Evolutionary conservation across 148 eudicot species (phyloP), one percentile per base, ranked within the genome.

Genomic region (Silene conica): DNA sequence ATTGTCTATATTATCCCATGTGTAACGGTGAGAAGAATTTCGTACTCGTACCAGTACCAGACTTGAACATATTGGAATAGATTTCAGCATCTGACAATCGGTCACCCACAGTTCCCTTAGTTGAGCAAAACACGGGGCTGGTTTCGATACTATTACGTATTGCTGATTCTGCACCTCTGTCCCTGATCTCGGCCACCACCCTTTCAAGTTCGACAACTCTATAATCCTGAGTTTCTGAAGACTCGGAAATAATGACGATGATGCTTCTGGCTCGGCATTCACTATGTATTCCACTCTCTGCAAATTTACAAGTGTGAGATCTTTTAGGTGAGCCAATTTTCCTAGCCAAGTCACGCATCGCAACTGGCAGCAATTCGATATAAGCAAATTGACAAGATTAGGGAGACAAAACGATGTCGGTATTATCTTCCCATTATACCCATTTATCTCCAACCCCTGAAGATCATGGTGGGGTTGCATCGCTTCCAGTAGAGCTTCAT

Each of bases 401-500:
- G 80, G 80, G 15, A 82, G 74, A 28, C 13, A 19, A 8, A 22
- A 19, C 75, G 73, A 5, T 59, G 26, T 59, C 26, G 63, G 63
- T 28, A 59, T 0, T 19, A 8, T 59, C 4, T 19, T 28, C 22
- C 63, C 26, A 20, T 8, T 8, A 59, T 59, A 59, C 11, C 23
- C 23, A 1, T 1, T 10, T 23, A 59, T 8, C 25, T 22, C 13
- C 63, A 59, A 59, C 2, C 4, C 63, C 63, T 22, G 1, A 13
- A 59, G 63, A 20, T 20, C 12, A 19, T 21, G 26, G 25, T 59
- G 63, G 8, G 63, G 63, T 28, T 59, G 63, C 26, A 59, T 59
- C 28, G 19, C 63, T 7, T 59, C 63, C 9, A 59, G 11, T 7
- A 59, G 19, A 21, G 23, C 63, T 20, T 21, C 28, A 38, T 38